Conservation (phyloP, 2,329 filamentous ascomycete species). For the Ophiostoma triangulosporum region DNA sequence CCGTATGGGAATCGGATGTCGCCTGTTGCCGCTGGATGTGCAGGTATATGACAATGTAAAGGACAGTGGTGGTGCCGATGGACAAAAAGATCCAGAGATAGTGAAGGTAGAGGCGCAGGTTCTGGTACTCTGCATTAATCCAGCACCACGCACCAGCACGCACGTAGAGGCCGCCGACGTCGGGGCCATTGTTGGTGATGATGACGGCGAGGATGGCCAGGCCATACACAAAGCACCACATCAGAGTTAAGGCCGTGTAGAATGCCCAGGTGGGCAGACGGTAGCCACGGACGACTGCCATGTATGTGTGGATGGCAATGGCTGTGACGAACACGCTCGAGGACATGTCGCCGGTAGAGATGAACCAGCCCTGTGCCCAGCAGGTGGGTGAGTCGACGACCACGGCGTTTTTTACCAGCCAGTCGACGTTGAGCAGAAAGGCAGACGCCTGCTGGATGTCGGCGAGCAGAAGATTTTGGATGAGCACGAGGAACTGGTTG, state of each 20-base stretch:
- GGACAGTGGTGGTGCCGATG: constrained; percentile 23
- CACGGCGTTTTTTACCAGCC: constrained; percentile 41
- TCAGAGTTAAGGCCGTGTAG: constrained; percentile 29
- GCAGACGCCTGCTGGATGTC: constrained; percentile 53
- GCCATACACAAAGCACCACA: constrained; percentile 48
- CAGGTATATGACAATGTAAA: constrained; percentile 29
- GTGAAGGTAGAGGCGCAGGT: constrained; percentile 45
- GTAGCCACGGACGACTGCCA: constrained; percentile 44
- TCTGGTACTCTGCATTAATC: constrained; percentile 41
- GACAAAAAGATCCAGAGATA: constrained; percentile 49
- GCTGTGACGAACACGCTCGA: constrained; percentile 53
- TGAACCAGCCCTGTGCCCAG: constrained; percentile 52
- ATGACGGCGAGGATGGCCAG: constrained; percentile 39
- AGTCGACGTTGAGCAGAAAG: constrained; percentile 49
- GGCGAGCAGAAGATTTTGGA: constrained; percentile 55
- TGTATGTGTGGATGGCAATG: constrained; percentile 54
- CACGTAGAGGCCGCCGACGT: constrained; percentile 40
- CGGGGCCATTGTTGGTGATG: constrained; percentile 28
- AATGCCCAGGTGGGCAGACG: constrained; percentile 37
- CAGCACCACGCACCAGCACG: constrained; percentile 56
- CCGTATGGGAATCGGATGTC: constrained; percentile 9
- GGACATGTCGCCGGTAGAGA: constrained; percentile 52
- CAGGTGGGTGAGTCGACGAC: constrained; percentile 41
- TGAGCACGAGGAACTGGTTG: constrained; percentile 56
- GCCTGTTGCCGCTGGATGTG: constrained; percentile 15